A percentile compares a stretch with the other conserved stretches of the same genome.
These are phyloP conservation scores for Leptoxyphium fumago DNA, from an alignment of 2,329 filamentous ascomycete genomes.

Conservation along the genomic window DNA sequence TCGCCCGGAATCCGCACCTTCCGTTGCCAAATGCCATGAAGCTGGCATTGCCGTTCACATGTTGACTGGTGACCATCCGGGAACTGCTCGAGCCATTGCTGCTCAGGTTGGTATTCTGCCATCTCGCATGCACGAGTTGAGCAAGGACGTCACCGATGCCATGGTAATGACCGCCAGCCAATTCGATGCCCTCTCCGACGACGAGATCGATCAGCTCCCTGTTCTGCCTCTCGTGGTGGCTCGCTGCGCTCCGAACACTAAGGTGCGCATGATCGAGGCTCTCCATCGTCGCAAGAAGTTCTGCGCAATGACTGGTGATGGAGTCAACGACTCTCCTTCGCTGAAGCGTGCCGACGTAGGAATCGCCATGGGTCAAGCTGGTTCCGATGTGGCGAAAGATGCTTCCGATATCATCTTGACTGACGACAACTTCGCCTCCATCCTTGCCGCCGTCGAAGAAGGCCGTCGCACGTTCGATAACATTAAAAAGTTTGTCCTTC, in stretches of 20 bases:
- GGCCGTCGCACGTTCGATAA: slow-evolving; percentile 78
- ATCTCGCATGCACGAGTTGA: slow-evolving; percentile 42
- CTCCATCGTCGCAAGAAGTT: slow-evolving; percentile 62
- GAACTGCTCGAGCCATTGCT: slow-evolving; percentile 65
- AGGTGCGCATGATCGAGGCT: slow-evolving; percentile 82
- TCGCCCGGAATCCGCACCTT: slow-evolving; percentile 60
- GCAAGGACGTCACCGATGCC: slow-evolving; percentile 47
- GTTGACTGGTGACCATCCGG: slow-evolving; percentile 70
- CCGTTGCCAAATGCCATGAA: slow-evolving; percentile 53
- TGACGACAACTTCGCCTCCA: slow-evolving; percentile 79
- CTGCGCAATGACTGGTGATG: slow-evolving; percentile 79
- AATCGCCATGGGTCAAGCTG: slow-evolving; percentile 76
- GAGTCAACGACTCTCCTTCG: slow-evolving; percentile 75
- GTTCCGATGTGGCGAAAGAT: slow-evolving; percentile 74
- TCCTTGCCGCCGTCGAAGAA: slow-evolving; percentile 69
- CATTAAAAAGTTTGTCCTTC: slow-evolving; percentile 71
- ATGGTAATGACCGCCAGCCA: slow-evolving; percentile 41
- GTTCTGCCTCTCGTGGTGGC: slow-evolving; percentile 70
- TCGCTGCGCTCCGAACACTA: slow-evolving; percentile 71
- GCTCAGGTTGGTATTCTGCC: slow-evolving; percentile 61
- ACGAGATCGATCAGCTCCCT: slow-evolving; percentile 58
- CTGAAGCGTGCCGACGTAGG: slow-evolving; percentile 70
- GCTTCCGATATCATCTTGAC: slow-evolving; percentile 73
- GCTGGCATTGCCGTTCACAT: slow-evolving; percentile 71
- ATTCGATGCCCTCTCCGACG: slow-evolving; percentile 52